These are phyloP conservation scores for Triticum dicoccoides DNA, from an alignment of 176 grass and related monocot species.

Conservation along the genomic window DNA sequence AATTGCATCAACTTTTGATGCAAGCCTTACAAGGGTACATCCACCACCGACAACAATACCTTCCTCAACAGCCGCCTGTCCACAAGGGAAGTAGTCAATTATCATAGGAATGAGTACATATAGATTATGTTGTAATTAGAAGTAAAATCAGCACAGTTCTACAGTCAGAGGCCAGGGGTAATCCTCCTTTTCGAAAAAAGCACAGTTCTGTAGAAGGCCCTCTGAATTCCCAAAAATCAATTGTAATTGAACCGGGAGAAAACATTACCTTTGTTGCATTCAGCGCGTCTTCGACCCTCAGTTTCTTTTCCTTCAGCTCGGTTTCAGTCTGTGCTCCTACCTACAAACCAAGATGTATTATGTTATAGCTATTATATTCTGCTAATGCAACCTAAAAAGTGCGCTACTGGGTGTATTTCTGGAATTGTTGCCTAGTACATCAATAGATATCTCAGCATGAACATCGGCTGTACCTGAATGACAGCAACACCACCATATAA, in stretches of 20 bases:
- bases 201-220: background rate
- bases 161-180: no score
- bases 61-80: slow-evolving; percentile 85
- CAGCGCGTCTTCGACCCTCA: slow-evolving; percentile 95
- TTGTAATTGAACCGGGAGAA: background rate
- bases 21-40: slow-evolving; percentile 80
- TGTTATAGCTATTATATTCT: background rate
- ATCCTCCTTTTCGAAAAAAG: no score
- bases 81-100: background rate
- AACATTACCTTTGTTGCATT: slow-evolving; percentile 81
- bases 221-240: background rate
- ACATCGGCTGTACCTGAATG: slow-evolving; percentile 58
- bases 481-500: slow-evolving; percentile 69
- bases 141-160: no score
- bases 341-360: slow-evolving; percentile 33
- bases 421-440: background rate
- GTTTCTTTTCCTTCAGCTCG: slow-evolving; percentile 86
- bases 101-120: background rate
- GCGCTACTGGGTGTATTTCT: background rate
- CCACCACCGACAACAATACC: slow-evolving; percentile 93
- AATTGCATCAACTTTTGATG: slow-evolving; percentile 77
- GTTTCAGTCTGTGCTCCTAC: slow-evolving; percentile 95
- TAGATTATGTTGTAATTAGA: background rate
- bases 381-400: slow-evolving; percentile 3
- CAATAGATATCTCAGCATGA: background rate